Percentiles rank a stretch among this genome's conserved stretches.
These are phyloP conservation scores for Boletus patriciae DNA, from an alignment of 768 basidiomycete genomes.

Conservation along the genomic window DNA sequence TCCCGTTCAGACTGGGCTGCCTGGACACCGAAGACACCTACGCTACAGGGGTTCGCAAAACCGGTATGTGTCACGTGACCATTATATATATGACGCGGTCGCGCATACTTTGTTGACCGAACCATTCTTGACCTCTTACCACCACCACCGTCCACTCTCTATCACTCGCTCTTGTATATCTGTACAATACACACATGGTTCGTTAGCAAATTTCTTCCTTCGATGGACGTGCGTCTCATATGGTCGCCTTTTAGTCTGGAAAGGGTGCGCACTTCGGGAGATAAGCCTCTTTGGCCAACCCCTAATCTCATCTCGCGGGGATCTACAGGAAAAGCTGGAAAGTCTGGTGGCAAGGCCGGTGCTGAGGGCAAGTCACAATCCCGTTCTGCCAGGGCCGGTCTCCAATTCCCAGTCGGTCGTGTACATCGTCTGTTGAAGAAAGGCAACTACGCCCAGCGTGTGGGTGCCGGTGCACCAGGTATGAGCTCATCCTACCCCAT, in stretches of 20 bases:
- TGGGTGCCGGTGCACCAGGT: slow-evolving; percentile 89
- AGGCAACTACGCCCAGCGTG: slow-evolving; percentile 85
- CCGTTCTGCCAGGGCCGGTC: slow-evolving; percentile 71
- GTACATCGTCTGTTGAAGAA: slow-evolving; percentile 85
- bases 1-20: too few species aligned
- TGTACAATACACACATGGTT: slow-evolving; percentile 30
- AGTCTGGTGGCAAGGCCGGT: slow-evolving; percentile 51
- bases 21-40: not conserved
- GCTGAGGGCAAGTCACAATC: slow-evolving; percentile 59
- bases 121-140: slow-evolving; percentile 32
- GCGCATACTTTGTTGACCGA: slow-evolving; percentile 33
- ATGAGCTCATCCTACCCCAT: slow-evolving; percentile 11
- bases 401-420: slow-evolving; percentile 91
- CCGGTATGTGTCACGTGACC: slow-evolving; percentile 28
- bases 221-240: slow-evolving; percentile 7
- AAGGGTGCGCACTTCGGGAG: slow-evolving; percentile 24
- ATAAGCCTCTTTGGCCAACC: not conserved
- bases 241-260: slow-evolving; percentile 25
- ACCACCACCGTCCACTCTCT: slow-evolving; percentile 19
- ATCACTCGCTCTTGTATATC: slow-evolving; percentile 14
- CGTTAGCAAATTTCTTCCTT: slow-evolving; percentile 6
- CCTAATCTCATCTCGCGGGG: slow-evolving; percentile 4
- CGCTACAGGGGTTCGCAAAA: slow-evolving; percentile 1
- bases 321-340: slow-evolving; percentile 47
- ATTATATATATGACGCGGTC: slow-evolving; percentile 36